Evolutionary conservation across 176 grass and related monocot species (phyloP), one percentile per base, ranked within the genome.

Genomic region (Avena sativa): DNA sequence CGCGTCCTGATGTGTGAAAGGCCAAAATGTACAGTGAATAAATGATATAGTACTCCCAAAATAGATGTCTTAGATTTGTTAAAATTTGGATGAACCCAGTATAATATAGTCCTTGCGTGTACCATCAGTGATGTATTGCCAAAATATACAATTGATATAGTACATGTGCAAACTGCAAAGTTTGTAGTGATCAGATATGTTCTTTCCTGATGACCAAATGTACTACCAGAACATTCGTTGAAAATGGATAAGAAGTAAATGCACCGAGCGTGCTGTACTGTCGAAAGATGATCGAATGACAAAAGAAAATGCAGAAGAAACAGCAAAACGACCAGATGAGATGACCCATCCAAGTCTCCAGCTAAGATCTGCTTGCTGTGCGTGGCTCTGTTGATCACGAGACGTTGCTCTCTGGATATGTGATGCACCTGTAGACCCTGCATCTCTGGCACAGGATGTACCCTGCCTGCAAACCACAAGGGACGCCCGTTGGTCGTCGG

Each of bases 381-480:
- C 47, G 4, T 47, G 21, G 15, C 15, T 34, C 23, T 10, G 56
- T 1, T 15, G 13, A 76, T 92, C 93, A 93, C 6, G 85, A 80
- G 1, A 80, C 91, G 34, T 36, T 83, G 79, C 71, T 87, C 6
- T 91, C 93, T 8, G 93, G 93, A 73, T 73, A 95, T 13, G 93
- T 89, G 72, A 95, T 55, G 87, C 93, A 95, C 70, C 87, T 95
- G 93, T 83, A 95, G 19, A 95, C 93, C 89, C 91, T 95, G 89
- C 93, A 93, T 83, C 88, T 90, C 59, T 89, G 80, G 63, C 93
- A 95, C 57, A 95, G 26, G 21, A 93, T 78, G 51, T 77, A 86
- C 13, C 93, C 93, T 16, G 87, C 91, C 93, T 93, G 91, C 67
- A 46, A 86, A 9, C 0, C 15, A 48, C 50, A 76, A 23, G 26